Base-by-base conservation (phyloP, 2,329 filamentous ascomycete species). In the Rutstroemia sp. region DNA sequence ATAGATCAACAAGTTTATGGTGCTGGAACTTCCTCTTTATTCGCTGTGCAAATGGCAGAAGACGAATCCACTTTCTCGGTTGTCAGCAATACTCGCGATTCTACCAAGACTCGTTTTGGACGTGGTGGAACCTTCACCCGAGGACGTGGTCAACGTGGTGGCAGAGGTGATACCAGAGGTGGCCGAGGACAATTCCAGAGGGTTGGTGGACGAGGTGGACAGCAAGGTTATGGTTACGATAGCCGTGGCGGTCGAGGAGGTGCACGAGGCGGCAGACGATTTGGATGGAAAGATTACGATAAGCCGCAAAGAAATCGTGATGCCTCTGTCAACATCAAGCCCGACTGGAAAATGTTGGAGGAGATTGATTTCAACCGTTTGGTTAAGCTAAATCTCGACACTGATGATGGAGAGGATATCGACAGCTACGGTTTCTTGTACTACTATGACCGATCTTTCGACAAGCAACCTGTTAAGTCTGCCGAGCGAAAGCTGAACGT, bases 251-350 rank as follows among this genome's bases (percentile, higher is more conserved):
- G 90, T 57, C 79, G 80, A 59, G 80, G 85, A 54, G 85, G 86
- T 67, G 84, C 85, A 47, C 78, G 88, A 63, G 85, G 89, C 59
- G 88, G 90, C 52, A 87, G 94, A 65, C 85, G 94, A 66, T 96
- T 96, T 69, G 94, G 94, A 71, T 97, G 94, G 92, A 95, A 94
- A 76, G 94, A 99, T 72, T 96, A 91, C 72, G 94, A 99, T 78
- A 97, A 97, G 85, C 94, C 94, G 59, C 84, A 92, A 73, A 87
- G 94, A 69, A 96, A 95, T 75, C 89, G 94, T 59, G 94, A 99
- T 76, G 88, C 92, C 10, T 96, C 91, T 38, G 90, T 99, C 70
- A 92, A 92, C 76, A 91, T 97, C 74, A 95, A 95, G 76, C 83
- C 92, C 21, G 92, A 96, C 72, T 99, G 94, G 94, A 82, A 85